These are phyloP conservation scores for Cunninghamia lanceolata DNA, from an alignment of 75 land plant genomes.

Conservation along the genomic window DNA sequence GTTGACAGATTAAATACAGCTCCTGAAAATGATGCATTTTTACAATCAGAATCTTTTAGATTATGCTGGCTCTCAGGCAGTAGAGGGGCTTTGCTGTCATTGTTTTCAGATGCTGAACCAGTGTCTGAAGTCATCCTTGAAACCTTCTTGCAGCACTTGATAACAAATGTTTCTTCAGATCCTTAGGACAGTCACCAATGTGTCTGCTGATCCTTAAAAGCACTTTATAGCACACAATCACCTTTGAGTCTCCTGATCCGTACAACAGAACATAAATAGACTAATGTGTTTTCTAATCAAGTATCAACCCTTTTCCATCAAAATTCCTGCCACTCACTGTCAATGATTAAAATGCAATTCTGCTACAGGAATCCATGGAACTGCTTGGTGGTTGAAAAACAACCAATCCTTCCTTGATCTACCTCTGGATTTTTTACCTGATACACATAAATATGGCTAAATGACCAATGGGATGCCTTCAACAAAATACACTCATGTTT, in stretches of 20 bases:
- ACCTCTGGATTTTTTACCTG: neutral
- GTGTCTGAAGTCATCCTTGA: neutral
- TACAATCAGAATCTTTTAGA: neutral
- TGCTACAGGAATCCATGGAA: neutral
- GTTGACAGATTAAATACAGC: constrained; percentile 86
- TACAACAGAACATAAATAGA: neutral
- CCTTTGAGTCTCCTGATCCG: neutral
- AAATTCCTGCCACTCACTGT: neutral
- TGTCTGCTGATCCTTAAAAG: neutral
- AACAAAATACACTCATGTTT: neutral
- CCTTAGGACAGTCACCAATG: neutral
- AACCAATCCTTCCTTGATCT: neutral
- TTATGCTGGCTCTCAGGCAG: neutral
- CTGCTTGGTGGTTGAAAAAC: neutral
- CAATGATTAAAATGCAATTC: neutral
- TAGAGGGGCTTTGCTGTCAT: neutral
- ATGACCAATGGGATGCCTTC: neutral
- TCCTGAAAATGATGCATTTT: constrained; percentile 4
- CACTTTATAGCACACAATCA: neutral
- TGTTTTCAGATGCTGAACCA: neutral
- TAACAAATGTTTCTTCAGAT: constrained; percentile 1
- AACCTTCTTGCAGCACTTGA: neutral
- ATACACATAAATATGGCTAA: neutral
- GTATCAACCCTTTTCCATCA: neutral
- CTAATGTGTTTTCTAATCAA: neutral